These are phyloP conservation scores for Craspedostauros australis DNA, from an alignment of 108 stramenopile genomes.

Conservation along the genomic window DNA sequence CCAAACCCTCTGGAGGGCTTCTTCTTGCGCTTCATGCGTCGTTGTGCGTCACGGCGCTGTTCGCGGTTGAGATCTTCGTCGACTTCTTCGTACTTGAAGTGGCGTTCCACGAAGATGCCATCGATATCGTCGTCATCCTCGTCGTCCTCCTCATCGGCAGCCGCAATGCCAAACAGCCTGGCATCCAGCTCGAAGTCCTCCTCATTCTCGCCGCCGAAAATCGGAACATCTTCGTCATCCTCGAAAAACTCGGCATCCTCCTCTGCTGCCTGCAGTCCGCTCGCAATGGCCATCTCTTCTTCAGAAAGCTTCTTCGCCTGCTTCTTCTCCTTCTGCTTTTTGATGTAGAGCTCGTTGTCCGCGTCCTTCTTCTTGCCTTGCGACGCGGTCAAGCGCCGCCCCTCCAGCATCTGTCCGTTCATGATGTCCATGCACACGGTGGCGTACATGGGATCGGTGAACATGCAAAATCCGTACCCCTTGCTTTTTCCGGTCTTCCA, in stretches of 20 bases:
- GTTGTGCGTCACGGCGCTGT: constrained; percentile 70
- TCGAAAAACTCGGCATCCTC: constrained; percentile 10
- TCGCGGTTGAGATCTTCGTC: constrained; percentile 60
- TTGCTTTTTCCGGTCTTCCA: constrained; percentile 83
- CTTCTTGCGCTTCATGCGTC: constrained; percentile 56
- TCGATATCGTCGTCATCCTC: constrained; percentile 53
- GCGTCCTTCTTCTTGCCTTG: constrained; percentile 58
- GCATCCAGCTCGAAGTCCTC: constrained; percentile 29
- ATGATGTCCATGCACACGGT: constrained; percentile 64
- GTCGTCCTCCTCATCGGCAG: constrained; percentile 42
- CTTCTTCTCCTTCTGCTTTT: constrained; percentile 37
- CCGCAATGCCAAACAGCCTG: constrained; percentile 38
- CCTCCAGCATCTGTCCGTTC: constrained; percentile 45
- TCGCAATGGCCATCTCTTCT: constrained; percentile 62
- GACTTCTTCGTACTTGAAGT: constrained; percentile 36
- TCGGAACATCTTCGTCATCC: constrained; percentile 13
- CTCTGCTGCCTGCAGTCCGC: constrained; percentile 55
- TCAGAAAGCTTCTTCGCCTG: constrained; percentile 28
- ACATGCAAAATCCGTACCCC: constrained; percentile 82
- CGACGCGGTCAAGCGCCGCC: constrained; percentile 45
- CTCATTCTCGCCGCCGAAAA: constrained; percentile 25
- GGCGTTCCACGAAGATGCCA: constrained; percentile 58
- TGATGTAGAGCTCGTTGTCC: constrained; percentile 36
- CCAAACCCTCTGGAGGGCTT: constrained; percentile 70
- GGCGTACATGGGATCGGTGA: constrained; percentile 76